phyloP scores from a whole-genome alignment of 2,329 filamentous ascomycete species.

The Aspergillus tanneri region DNA sequence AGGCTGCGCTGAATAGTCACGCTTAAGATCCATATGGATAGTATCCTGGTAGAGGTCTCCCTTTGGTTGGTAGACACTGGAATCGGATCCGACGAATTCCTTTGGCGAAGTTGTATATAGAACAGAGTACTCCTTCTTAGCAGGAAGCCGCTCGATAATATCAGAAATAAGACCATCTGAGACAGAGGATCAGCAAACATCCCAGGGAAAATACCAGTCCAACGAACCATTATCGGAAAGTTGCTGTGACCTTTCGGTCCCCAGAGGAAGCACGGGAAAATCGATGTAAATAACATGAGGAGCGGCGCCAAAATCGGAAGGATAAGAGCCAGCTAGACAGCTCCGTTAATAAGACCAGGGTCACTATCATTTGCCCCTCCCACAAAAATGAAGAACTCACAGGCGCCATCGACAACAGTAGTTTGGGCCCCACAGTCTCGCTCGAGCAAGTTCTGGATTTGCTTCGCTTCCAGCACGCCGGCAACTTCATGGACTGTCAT shows the following conservation, averaged over 20 bases:
- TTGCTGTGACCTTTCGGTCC: constrained; percentile 37
- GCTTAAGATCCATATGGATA: constrained; percentile 72
- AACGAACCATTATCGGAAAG: constrained; percentile 44
- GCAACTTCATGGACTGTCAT: constrained; percentile 55
- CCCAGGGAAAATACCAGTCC: neutral
- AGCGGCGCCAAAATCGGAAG: constrained; percentile 34
- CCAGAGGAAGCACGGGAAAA: constrained; percentile 44
- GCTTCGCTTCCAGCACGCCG: constrained; percentile 47
- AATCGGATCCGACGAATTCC: constrained; percentile 31
- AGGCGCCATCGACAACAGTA: constrained; percentile 45
- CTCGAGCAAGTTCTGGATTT: constrained; percentile 45
- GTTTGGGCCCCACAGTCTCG: constrained; percentile 49
- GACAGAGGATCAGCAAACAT: neutral
- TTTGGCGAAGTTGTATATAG: constrained; percentile 69
- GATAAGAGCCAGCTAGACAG: constrained; percentile 40
- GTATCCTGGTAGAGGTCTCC: constrained; percentile 55
- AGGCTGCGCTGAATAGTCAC: constrained; percentile 49
- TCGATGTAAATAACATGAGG: constrained; percentile 48
- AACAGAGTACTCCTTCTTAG: constrained; percentile 65
- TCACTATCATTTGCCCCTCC: constrained; percentile 1
- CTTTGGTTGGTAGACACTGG: constrained; percentile 61
- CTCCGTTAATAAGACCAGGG: constrained; percentile 18
- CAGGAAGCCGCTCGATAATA: constrained; percentile 49
- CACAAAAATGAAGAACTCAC: constrained; percentile 28
- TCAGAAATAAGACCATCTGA: constrained; percentile 50